Percentiles rank a stretch among this genome's conserved stretches.
Conservation (phyloP, 1,284 basidiomycete genomes). For the Farysia itapuensis region DNA sequence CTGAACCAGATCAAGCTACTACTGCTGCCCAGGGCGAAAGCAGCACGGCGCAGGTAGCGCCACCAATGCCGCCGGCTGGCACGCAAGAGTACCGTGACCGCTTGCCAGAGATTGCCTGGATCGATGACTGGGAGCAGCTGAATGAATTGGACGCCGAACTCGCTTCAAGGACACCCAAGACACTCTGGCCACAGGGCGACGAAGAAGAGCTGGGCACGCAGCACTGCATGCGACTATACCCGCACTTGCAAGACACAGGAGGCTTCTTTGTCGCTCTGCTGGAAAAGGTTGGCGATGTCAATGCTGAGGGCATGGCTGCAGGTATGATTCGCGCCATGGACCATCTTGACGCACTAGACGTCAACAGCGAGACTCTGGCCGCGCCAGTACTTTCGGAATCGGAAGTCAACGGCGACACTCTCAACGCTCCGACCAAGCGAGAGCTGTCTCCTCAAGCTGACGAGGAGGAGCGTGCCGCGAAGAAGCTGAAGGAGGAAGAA, state of each 20-base stretch:
- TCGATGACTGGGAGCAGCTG: slow-evolving; percentile 51
- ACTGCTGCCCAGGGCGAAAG: slow-evolving; percentile 2
- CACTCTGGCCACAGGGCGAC: slow-evolving; percentile 57
- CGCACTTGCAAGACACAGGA: slow-evolving; percentile 93
- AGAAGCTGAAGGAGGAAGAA: slow-evolving; percentile 36
- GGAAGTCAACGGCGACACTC: slow-evolving; percentile 9
- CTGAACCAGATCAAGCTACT: neutral
- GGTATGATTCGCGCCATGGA: slow-evolving; percentile 56
- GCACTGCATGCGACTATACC: slow-evolving; percentile 66
- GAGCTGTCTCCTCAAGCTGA: slow-evolving; percentile 35
- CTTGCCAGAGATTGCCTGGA: slow-evolving; percentile 49
- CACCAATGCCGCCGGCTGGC: slow-evolving; percentile 22
- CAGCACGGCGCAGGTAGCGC: slow-evolving; percentile 1
- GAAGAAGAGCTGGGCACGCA: slow-evolving; percentile 46
- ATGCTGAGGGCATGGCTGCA: slow-evolving; percentile 52
- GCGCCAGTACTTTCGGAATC: slow-evolving; percentile 31
- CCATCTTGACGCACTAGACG: slow-evolving; percentile 31
- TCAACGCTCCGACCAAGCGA: slow-evolving; percentile 8
- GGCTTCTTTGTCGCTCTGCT: slow-evolving; percentile 96
- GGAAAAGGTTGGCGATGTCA: slow-evolving; percentile 63
- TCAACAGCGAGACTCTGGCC: neutral
- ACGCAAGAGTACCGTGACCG: slow-evolving; percentile 34
- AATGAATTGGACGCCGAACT: slow-evolving; percentile 46
- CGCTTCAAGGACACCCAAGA: slow-evolving; percentile 42
- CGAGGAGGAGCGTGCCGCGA: slow-evolving; percentile 21